Evolutionary conservation across 2,329 filamentous ascomycete species (phyloP).

Genomic region (Verticillium tricorpus): DNA sequence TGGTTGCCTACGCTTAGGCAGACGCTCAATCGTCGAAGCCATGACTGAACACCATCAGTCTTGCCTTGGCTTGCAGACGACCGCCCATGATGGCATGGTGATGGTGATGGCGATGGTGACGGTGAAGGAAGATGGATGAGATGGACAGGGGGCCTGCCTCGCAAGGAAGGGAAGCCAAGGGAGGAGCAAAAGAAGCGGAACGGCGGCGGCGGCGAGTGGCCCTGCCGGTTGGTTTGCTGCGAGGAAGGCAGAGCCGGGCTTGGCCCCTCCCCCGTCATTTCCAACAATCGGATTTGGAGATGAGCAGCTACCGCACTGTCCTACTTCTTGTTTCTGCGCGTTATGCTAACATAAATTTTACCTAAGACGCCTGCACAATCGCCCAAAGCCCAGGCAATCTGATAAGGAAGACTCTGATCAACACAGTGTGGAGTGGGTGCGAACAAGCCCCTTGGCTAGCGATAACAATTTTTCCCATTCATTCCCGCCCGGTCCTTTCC

Average conservation of each 20-base stretch:
- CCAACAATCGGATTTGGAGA: slow-evolving; percentile 6
- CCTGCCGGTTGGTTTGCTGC: slow-evolving; percentile 4
- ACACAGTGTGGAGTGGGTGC: slow-evolving; percentile 5
- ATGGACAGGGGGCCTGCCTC: too few relatives aligned
- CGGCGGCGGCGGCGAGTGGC: slow-evolving; percentile 6
- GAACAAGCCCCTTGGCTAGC: not conserved
- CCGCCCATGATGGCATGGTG: too few relatives aligned
- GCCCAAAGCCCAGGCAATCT: not conserved
- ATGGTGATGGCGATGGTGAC: too few relatives aligned
- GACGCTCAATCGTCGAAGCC: too few relatives aligned
- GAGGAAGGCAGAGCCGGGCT: not conserved
- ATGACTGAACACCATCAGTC: too few relatives aligned
- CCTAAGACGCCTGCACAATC: not conserved
- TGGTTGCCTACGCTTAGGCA: too few relatives aligned
- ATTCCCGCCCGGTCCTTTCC: slow-evolving; percentile 12
- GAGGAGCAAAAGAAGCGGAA: slow-evolving; percentile 10
- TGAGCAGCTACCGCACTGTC: slow-evolving; percentile 6
- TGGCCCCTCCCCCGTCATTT: not conserved
- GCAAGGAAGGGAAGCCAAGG: not conserved
- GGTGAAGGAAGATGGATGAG: too few relatives aligned
- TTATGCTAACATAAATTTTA: slow-evolving; percentile 1
- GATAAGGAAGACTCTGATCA: slow-evolving; percentile 2
- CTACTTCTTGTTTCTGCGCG: slow-evolving; percentile 4
- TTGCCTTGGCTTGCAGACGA: too few relatives aligned
- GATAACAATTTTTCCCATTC: slow-evolving; percentile 15